A percentile compares a stretch with the other conserved stretches of the same genome.
These are phyloP conservation scores for Fusarium irregulare DNA, from an alignment of 2,329 filamentous ascomycete genomes.

Conservation along the genomic window DNA sequence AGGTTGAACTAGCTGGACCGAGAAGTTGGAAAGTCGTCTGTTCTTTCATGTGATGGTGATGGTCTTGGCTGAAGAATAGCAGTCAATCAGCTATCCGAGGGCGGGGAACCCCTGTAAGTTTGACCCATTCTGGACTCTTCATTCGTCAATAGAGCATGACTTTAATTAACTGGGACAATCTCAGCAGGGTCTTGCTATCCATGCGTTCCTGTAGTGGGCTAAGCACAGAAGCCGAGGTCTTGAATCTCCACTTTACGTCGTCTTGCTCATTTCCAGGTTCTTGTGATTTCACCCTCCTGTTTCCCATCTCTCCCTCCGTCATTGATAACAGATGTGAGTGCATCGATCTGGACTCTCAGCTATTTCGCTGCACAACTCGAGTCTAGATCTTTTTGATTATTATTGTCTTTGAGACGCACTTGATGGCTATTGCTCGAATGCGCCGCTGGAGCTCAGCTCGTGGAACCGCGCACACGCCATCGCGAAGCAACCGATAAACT, in stretches of 20 bases:
- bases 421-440: constrained; percentile 43
- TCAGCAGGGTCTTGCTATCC: constrained; percentile 21
- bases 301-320: constrained; percentile 6
- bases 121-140: constrained; percentile 4
- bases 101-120: constrained; percentile 36
- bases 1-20: constrained; percentile 5
- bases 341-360: constrained; percentile 23
- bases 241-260: constrained; percentile 30
- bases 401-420: constrained; percentile 11
- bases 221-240: constrained; percentile 35
- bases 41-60: constrained; percentile 29
- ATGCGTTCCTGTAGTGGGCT: background rate
- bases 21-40: background rate
- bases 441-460: constrained; percentile 43
- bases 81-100: constrained; percentile 17
- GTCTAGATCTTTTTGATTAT: background rate
- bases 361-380: constrained; percentile 9
- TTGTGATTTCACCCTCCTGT: constrained; percentile 33
- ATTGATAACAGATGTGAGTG: constrained; percentile 26
- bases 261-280: constrained; percentile 41
- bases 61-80: constrained; percentile 7
- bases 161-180: constrained; percentile 37
- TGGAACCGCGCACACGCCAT: constrained; percentile 35
- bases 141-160: constrained; percentile 24
- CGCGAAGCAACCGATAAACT: constrained; percentile 6